Evolutionary conservation across 2,329 filamentous ascomycete species (phyloP).

Genomic region (Lachnellula arida): DNA sequence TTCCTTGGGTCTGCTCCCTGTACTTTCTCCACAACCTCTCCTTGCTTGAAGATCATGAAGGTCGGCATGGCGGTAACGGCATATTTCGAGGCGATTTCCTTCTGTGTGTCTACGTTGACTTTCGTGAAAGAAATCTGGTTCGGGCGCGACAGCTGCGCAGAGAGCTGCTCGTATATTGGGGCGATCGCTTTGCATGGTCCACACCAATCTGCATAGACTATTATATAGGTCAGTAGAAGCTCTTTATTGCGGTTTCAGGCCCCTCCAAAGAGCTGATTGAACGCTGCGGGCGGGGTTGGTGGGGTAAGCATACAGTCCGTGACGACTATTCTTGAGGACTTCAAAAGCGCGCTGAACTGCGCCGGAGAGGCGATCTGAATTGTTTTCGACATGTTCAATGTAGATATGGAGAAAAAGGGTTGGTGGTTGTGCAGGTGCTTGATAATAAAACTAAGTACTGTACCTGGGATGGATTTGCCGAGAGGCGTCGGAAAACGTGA

Average conservation of each 20-base stretch:
- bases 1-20: constrained; percentile 68
- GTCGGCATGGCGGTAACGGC: constrained; percentile 74
- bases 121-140: constrained; percentile 79
- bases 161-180: constrained; percentile 75
- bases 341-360: constrained; percentile 65
- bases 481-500: not conserved
- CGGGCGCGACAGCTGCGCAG: constrained; percentile 63
- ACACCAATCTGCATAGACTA: constrained; percentile 88
- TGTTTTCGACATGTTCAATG: constrained; percentile 31
- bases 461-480: constrained; percentile 3
- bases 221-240: constrained; percentile 10
- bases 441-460: not conserved
- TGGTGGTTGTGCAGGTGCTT: not conserved
- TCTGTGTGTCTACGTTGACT: constrained; percentile 75
- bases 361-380: constrained; percentile 48
- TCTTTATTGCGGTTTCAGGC: not conserved
- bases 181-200: constrained; percentile 79
- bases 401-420: not conserved
- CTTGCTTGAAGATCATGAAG: constrained; percentile 83
- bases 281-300: constrained; percentile 25
- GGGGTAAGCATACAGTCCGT: constrained; percentile 70
- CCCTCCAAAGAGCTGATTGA: not conserved
- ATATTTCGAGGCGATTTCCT: constrained; percentile 69
- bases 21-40: constrained; percentile 61
- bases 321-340: constrained; percentile 73